Evolutionary conservation across 2,329 filamentous ascomycete species (phyloP), one percentile per base, ranked within the genome.

Genomic region (Fusarium sacchari): DNA sequence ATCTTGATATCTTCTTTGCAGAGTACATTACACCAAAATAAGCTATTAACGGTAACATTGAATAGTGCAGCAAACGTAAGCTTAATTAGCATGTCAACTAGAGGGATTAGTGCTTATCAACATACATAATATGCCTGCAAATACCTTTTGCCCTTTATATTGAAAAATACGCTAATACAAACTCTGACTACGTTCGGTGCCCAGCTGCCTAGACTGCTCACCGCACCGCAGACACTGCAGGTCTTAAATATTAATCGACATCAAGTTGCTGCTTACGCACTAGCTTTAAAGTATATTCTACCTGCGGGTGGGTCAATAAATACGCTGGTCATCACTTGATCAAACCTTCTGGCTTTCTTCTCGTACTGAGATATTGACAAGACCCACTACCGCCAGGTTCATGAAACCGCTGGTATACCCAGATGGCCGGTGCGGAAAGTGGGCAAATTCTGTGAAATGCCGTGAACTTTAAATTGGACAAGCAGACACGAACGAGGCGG

Each of bases 151-250:
- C 13, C 13, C 14, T n/a, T 11, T 7, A 13, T 13, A 43, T 8
- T 26, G 11, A 2, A 3, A 3, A 13, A 42, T 11, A 24, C 6
- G 15, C 10, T 18, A 3, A 20, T 26, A 26, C 4, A 28, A 20
- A 14, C 18, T 46, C 43, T 26, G 13, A 14, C 1, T 4, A 43
- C 2, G 0, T 2, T 24, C 6, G 18, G 15, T 43, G 6, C n/a
- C 15, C 22, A 15, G 22, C n/a, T 43, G 40, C n/a, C n/a, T 4
- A 20, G 6, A 7, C 24, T 20, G 17, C 42, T 44, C 17, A 44
- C 11, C 42, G 42, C 15, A 32, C 14, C 6, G 6, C 46, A 49
- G 15, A 32, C 28, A 30, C 13, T 5, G 3, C 22, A 18, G 22
- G 15, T 9, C 4, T 10, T 12, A 32, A 32, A 49, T 32, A 18